Evolutionary conservation across 2,329 filamentous ascomycete genomes (phyloP), one percentile per base, ranked within the genome.

Genomic region (Neopestalotiopsis sp.): DNA sequence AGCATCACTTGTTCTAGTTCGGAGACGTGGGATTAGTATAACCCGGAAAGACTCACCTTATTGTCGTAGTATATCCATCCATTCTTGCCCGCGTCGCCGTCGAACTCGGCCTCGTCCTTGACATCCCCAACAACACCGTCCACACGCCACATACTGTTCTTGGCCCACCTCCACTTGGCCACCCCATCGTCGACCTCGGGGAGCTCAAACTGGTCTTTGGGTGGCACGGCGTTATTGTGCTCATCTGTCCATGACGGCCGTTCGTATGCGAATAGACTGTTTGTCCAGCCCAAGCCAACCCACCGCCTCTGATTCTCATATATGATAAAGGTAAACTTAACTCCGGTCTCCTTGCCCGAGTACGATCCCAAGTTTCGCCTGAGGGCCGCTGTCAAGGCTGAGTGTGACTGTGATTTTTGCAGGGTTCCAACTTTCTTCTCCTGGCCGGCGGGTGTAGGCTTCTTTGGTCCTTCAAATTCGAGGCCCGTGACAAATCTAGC

Each of bases 1-100:
- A 73, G 71, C 42, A 40, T 28, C 28, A 20, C 28, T 20, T 65
- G 17, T 6, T 28, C 9, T 6, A 13, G 68, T 17, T n/a, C 40
- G 14, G 38, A 5, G 38, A 17, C 30, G 5, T 7, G 30, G 53
- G 17, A 4, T 17, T 17, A 17, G 17, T n/a, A 63, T 9, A 34
- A 30, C 34, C 12, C 20, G 6, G 17, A n/a, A 28, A 10, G 63
- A 74, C 83, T 70, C 82, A 94, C 94, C 90, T 97, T 98, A 79
- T 95, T 98, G 77, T 99, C 96, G 78, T 98, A 99, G 80, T 96
- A 99, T 49, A 97, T 94, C 96, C 96, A 99, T 1, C 95, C 96
- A 73, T 91, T 88, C 76, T 82, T 90, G 3, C 88, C 91, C 30
- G 90, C 87, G 1, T 88, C 84, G 2, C 85, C 84, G 67, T 90